Conservation (phyloP, 441 rosid genomes). For the Pelargonium hybrid region DNA sequence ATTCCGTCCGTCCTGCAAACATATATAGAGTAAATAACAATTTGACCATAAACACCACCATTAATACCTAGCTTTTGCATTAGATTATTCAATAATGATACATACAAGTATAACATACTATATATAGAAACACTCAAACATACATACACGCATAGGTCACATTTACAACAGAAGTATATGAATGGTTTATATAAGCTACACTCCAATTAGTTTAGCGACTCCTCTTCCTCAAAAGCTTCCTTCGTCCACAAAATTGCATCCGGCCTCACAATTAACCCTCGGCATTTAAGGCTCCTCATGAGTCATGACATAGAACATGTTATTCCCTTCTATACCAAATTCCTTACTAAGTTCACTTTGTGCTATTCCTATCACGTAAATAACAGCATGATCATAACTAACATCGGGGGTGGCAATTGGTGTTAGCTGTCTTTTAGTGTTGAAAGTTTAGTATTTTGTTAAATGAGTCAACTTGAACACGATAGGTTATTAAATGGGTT, state of each 20-base stretch:
- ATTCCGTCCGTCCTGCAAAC: slow-evolving; percentile 58
- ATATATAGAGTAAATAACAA: slow-evolving; percentile 4
- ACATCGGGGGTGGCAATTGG: too few species aligned
- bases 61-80: not conserved
- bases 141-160: not conserved
- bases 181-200: slow-evolving; percentile 18
- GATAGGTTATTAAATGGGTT: too few species aligned
- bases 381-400: not conserved
- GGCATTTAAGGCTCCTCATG: slow-evolving; percentile 59
- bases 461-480: too few species aligned
- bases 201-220: slow-evolving; percentile 41
- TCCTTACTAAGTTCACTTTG: slow-evolving; percentile 74
- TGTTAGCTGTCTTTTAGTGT: too few species aligned
- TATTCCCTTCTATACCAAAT: slow-evolving; percentile 54
- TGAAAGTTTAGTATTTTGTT: too few species aligned
- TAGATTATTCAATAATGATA: not conserved
- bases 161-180: too few species aligned
- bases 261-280: slow-evolving; percentile 61
- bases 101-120: not conserved
- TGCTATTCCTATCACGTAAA: slow-evolving; percentile 38
- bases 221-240: slow-evolving; percentile 56
- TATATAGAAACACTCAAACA: not conserved
- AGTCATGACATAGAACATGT: slow-evolving; percentile 55
- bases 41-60: too few species aligned
- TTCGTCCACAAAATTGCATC: slow-evolving; percentile 64